Evolutionary conservation across 306 rosid genomes (phyloP).

Genomic region (Cucumis sativus): DNA sequence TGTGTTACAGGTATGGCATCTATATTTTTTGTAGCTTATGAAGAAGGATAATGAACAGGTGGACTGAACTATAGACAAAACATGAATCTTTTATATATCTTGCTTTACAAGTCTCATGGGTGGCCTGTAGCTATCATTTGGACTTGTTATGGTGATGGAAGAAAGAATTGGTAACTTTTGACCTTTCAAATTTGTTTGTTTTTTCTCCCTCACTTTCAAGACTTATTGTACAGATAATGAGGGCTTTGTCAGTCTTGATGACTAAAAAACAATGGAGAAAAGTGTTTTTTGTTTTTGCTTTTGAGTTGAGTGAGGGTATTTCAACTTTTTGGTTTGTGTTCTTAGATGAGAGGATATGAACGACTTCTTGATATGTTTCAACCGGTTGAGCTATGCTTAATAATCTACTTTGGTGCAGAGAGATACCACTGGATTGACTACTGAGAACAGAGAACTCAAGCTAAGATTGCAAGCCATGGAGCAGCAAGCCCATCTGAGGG

Average conservation of each 20-base stretch:
- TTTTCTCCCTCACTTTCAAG: not conserved
- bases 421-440: constrained; percentile 56
- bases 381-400: no score
- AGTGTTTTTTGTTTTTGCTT: no score
- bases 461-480: constrained; percentile 75
- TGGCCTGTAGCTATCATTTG: constrained; percentile 1
- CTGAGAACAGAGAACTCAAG: constrained; percentile 85
- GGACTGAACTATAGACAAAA: not conserved
- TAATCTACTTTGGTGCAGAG: constrained; percentile 46
- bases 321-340: no score
- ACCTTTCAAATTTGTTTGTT: not conserved
- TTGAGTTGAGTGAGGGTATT: no score
- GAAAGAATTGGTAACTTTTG: not conserved
- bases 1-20: constrained; percentile 57
- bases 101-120: not conserved
- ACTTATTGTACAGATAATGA: not conserved
- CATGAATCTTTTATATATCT: not conserved
- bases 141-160: not conserved
- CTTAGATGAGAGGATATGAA: no score
- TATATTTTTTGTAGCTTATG: constrained; percentile 1
- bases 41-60: not conserved
- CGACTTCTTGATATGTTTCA: no score
- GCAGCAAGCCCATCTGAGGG: constrained; percentile 86
- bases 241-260: not conserved
- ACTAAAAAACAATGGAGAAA: not conserved